Conservation (phyloP, 1,284 basidiomycete species). For the Apiotrichum veenhuisii region DNA sequence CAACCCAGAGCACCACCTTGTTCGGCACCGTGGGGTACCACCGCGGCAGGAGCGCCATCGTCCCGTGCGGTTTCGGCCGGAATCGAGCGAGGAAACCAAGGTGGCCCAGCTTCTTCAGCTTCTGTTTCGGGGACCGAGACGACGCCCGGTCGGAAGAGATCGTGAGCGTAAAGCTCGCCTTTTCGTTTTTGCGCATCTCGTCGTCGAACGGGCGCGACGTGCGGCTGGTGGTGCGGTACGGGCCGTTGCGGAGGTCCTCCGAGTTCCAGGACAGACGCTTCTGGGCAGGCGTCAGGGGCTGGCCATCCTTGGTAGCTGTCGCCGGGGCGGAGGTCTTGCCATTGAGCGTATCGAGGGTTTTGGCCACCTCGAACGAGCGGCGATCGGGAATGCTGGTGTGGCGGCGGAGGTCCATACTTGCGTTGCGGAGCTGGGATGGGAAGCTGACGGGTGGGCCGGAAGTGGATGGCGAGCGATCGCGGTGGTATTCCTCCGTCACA, state of each 20-base stretch:
- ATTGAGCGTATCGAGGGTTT: background rate
- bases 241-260: conserved; percentile 15
- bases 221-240: background rate
- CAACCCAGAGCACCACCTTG: conserved; percentile 66
- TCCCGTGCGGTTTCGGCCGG: background rate
- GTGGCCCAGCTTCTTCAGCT: too few relatives aligned
- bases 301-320: background rate
- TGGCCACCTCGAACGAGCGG: background rate
- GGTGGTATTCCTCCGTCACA: background rate
- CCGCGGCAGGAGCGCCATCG: background rate
- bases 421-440: background rate
- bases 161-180: background rate
- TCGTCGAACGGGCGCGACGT: too few relatives aligned
- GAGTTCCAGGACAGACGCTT: conserved; percentile 33
- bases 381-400: too few relatives aligned
- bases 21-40: conserved; percentile 65
- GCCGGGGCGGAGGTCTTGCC: background rate
- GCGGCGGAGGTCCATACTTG: background rate
- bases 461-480: background rate
- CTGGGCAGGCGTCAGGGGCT: conserved; percentile 25
- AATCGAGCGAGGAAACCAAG: background rate
- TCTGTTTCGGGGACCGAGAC: background rate
- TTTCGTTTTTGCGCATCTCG: too few relatives aligned
- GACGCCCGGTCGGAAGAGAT: background rate
- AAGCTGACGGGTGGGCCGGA: background rate